Conservation (phyloP, 1,284 basidiomycete genomes). For the Sphaerobolus stellatus region DNA sequence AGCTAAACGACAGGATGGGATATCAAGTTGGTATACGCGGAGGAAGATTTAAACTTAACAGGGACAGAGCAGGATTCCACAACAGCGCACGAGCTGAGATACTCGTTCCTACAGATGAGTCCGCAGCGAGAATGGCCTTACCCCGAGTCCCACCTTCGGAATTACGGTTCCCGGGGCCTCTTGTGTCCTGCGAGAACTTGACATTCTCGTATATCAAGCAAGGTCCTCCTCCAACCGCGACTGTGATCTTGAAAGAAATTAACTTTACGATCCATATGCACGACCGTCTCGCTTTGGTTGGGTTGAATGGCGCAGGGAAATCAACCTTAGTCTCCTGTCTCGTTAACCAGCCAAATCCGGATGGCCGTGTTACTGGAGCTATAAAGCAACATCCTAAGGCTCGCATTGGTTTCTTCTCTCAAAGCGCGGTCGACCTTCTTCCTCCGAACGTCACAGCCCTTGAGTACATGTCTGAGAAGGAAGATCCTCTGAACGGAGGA, state of each 20-base stretch:
- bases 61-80: constrained; percentile 55
- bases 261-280: constrained; percentile 57
- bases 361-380: constrained; percentile 51
- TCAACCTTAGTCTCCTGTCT: constrained; percentile 63
- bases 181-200: constrained; percentile 53
- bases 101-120: constrained; percentile 49
- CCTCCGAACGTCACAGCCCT: neutral
- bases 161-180: constrained; percentile 50
- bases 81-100: constrained; percentile 45
- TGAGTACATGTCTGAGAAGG: constrained; percentile 14
- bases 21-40: constrained; percentile 44
- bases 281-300: constrained; percentile 58
- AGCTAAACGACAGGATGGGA: constrained; percentile 59
- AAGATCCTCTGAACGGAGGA: constrained; percentile 25
- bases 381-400: constrained; percentile 58
- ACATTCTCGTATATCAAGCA: constrained; percentile 39
- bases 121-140: constrained; percentile 46
- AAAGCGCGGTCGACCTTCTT: constrained; percentile 52
- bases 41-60: constrained; percentile 63
- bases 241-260: constrained; percentile 49
- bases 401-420: constrained; percentile 56
- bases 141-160: constrained; percentile 42
- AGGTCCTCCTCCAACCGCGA: constrained; percentile 19
- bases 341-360: constrained; percentile 37
- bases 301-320: constrained; percentile 56